Evolutionary conservation across 2,329 filamentous ascomycete genomes (phyloP).

Genomic region (Madurella fahalii): DNA sequence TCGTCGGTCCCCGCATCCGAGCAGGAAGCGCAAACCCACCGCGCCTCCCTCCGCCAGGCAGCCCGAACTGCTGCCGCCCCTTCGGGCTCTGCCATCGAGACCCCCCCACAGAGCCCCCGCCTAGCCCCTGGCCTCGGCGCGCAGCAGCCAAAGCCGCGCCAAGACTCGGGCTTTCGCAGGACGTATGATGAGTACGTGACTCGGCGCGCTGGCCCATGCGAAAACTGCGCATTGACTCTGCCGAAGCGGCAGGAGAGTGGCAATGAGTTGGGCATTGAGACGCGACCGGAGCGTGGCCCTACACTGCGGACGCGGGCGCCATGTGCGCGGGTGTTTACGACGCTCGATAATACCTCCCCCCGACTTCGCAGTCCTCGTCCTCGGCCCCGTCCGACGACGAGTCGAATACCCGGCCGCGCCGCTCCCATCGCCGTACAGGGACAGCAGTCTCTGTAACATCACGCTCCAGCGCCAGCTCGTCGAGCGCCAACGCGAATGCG

Average conservation of each 20-base stretch:
- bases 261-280: constrained; percentile 38
- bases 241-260: constrained; percentile 45
- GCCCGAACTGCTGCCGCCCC: constrained; percentile 30
- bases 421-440: constrained; percentile 38
- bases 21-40: constrained; percentile 42
- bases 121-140: constrained; percentile 32
- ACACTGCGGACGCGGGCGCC: constrained; percentile 58
- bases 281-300: constrained; percentile 34
- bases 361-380: constrained; percentile 47
- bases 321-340: constrained; percentile 52
- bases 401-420: constrained; percentile 23
- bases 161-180: constrained; percentile 57
- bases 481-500: constrained; percentile 31
- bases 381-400: constrained; percentile 43
- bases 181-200: constrained; percentile 65
- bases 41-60: constrained; percentile 40
- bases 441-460: constrained; percentile 45
- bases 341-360: constrained; percentile 45
- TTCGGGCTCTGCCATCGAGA: constrained; percentile 44
- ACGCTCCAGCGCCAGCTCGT: constrained; percentile 51
- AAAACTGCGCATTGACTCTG: constrained; percentile 65
- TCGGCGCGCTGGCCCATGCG: constrained; percentile 59
- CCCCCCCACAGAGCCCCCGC: constrained; percentile 55
- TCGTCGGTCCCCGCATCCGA: constrained; percentile 43
- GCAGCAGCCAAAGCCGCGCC: constrained; percentile 35